A percentile compares a stretch with the other conserved stretches of the same genome.
These are phyloP conservation scores for Bidens hawaiensis DNA, from an alignment of 140 eudicot species.

Conservation along the genomic window DNA sequence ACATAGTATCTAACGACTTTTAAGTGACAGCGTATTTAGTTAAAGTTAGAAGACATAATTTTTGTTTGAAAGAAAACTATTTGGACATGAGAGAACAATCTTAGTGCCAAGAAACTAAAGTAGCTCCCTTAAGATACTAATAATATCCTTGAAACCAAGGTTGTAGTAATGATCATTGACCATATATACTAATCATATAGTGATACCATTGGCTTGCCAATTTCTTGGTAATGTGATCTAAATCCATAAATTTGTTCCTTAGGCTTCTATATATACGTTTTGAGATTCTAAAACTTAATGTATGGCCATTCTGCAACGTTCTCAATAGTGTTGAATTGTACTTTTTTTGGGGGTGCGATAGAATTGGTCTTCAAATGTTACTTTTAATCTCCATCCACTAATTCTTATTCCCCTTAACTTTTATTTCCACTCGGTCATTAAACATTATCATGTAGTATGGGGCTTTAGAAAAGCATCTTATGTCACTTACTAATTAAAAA, in stretches of 20 bases:
- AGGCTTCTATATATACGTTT: neutral
- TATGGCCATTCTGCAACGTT: neutral
- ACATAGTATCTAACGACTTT: neutral
- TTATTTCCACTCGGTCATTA: conserved; percentile 7
- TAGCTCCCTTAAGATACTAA: neutral
- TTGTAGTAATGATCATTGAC: neutral
- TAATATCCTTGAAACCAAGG: neutral
- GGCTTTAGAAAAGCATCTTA: conserved; percentile 4
- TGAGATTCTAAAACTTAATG: neutral
- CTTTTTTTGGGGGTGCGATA: neutral
- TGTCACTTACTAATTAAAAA: conserved; percentile 11
- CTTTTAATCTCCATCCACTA: conserved; percentile 6
- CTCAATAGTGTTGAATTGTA: neutral
- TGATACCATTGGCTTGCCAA: neutral
- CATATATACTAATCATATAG: neutral
- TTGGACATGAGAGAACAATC: neutral
- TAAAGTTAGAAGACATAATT: neutral
- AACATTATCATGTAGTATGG: conserved; percentile 9
- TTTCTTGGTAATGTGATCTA: neutral
- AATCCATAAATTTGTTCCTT: neutral
- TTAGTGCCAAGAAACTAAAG: neutral
- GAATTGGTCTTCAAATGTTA: neutral
- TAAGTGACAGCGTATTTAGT: neutral
- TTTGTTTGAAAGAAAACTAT: neutral
- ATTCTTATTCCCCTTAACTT: conserved; percentile 9